A percentile compares a stretch with the other conserved stretches of the same genome.
These are phyloP conservation scores for Beauveria medogensis DNA, from an alignment of 2,329 filamentous ascomycete species.

Conservation along the genomic window DNA sequence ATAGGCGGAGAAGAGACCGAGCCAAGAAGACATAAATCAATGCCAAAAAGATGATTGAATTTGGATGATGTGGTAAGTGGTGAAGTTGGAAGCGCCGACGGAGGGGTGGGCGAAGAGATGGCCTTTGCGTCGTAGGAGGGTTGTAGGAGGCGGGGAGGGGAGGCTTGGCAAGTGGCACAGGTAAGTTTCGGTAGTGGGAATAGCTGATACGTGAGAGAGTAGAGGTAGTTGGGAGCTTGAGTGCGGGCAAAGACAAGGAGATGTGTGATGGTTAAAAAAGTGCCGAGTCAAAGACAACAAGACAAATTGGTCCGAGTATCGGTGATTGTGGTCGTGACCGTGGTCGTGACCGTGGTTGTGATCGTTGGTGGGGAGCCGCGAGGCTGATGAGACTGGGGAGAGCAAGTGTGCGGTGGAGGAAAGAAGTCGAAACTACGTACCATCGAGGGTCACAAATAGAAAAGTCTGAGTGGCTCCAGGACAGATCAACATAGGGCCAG, in stretches of 20 bases:
- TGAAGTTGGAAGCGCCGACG: not conserved
- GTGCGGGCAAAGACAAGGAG: not conserved
- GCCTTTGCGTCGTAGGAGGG: not conserved
- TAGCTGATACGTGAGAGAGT: not conserved
- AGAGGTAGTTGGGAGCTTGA: not conserved
- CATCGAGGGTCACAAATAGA: not conserved
- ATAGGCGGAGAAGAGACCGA: not conserved
- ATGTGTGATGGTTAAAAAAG: not conserved
- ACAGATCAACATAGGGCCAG: not conserved
- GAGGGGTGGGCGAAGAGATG: not conserved
- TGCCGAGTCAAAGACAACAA: not conserved
- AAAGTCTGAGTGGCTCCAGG: not conserved
- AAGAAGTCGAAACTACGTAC: not conserved
- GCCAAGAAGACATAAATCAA: not conserved
- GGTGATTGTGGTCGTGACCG: too few species aligned
- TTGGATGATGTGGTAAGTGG: not conserved
- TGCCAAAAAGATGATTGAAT: not conserved
- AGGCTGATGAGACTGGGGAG: not conserved
- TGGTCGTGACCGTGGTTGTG: too few species aligned
- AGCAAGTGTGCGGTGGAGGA: not conserved
- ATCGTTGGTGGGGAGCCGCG: not conserved
- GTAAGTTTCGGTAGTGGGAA: not conserved
- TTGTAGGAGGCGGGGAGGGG: not conserved
- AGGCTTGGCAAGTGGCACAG: conserved; percentile 4
- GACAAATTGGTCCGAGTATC: too few species aligned